Conservation (phyloP, 345 rosid species). For the Kandelia obovata region DNA sequence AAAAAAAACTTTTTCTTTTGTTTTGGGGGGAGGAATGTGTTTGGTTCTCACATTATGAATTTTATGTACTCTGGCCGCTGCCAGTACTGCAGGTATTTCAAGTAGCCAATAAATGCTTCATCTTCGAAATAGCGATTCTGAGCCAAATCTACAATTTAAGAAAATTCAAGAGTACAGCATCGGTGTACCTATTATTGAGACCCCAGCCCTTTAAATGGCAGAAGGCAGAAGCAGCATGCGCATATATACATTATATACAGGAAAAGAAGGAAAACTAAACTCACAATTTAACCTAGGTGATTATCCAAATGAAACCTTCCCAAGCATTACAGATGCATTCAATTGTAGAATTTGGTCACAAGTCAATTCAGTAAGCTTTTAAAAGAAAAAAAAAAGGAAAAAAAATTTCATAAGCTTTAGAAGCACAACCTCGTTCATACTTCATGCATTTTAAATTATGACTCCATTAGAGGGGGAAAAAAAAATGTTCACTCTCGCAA, state of each 20-base stretch:
- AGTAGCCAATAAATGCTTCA: constrained; percentile 92
- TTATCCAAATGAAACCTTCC: no score
- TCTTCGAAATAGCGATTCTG: constrained; percentile 98
- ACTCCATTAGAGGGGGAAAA: not conserved
- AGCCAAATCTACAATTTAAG: constrained; percentile 70
- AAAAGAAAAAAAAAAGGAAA: no score
- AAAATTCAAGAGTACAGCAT: constrained; percentile 16
- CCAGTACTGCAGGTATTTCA: constrained; percentile 97
- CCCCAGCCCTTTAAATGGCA: not conserved
- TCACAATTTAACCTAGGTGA: no score
- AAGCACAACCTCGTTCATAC: not conserved
- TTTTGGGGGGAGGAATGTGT: no score
- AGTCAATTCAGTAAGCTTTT: no score
- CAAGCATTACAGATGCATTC: no score
- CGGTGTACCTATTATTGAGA: not conserved
- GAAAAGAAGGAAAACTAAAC: no score
- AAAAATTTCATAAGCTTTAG: not conserved
- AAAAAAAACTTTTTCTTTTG: no score
- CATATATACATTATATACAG: no score
- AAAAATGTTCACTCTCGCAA: not conserved
- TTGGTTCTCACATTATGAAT: constrained; percentile 70
- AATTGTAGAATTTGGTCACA: no score
- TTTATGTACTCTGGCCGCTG: constrained; percentile 87
- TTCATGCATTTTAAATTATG: not conserved
- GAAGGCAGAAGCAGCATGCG: not conserved